Base-by-base conservation (phyloP, 768 basidiomycete genomes). In the Collybia sordida region DNA sequence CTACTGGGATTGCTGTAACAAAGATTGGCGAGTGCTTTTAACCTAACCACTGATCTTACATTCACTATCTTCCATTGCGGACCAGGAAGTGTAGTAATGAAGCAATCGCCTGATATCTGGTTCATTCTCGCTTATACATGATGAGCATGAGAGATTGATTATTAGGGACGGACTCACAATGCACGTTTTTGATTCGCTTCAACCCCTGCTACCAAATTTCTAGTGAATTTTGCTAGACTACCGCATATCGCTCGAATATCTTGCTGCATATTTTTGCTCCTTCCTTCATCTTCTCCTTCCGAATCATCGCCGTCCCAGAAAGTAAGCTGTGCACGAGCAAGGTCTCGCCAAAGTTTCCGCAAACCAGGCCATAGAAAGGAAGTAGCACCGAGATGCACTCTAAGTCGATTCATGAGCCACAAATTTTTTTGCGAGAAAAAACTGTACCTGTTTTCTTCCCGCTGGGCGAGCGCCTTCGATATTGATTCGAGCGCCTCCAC, bases 161-260 rank as follows among this genome's bases (percentile, higher is more conserved):
- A 1, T 21, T 35, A 22, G 37, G 14, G 44, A 36, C 21, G 24
- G 17, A 70, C 91, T 73, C 59, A 95, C 93, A 82, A 87, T 21
- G 88, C 86, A 50, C 69, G 72, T 35, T 65, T 60, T 63, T 97
- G 94, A 67, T 92, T 91, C n/a, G 64, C 63, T 6, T 81, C 75
- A 14, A 85, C 78, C 5, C 84, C 89, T 8, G 91, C 91, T 27
- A 90, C 83, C 8, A 94, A 67, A 63, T 97, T 95, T 51, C 94
- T 79, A 12, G 90, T 92, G 61, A 95, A 85, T 59, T 82, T 86
- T 6, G 84, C 86, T 18, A 92, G 59, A 57, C 71, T 74, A n/a
- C 67, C 68, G 51, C 77, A 75, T 9, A 83, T 63, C 0, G 58
- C 55, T 42, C 70, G 71, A 6, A 78, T 71, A 22, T 62, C 56